Base-by-base conservation (phyloP, 176 grass and related monocot genomes). In the Metroxylon sagu region DNA sequence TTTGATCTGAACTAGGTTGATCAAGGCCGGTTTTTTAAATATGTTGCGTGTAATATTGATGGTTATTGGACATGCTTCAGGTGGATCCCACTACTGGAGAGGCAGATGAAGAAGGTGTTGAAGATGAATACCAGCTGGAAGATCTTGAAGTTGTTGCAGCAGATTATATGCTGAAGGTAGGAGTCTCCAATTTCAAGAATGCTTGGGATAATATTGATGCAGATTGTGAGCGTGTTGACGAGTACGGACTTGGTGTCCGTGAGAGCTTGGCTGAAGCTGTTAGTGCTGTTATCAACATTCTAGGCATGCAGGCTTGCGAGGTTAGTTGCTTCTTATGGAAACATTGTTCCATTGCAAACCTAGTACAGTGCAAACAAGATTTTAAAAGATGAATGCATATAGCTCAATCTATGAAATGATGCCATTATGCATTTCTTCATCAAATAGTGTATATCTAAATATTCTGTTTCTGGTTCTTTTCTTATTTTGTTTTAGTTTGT, bases 221-320 rank as follows among this genome's bases (percentile, higher is more conserved):
- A 18, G 93, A 98, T 56, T 85, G 28, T 21, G 93, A 98, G 67
- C 73, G 73, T 16, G 69, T 98, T 51, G 93, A 92, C 64, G 93
- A 98, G 54, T 98, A 98, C 25, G 93, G 87, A 5, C 87, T 98
- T 18, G 93, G 93, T 56, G 93, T 77, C 49, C 85, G 88, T 64
- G 93, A 98, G 52, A 88, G 81, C 73, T 72, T 98, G 66, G 68
- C 79, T 1, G 84, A 98, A 76, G 85, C 93, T 53, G 93, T 98
- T 14, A 83, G 64, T 78, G 93, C 93, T 65, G 93, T 92, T 26
- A 83, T 85, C 59, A 57, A 74, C 62, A 92, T 98, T 65, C 87
- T 98, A 3, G 93, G 93, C 84, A 98, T 98, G 93, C 93, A 85
- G 26, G 76, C 87, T 28, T 98, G 93, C 16, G 93, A 98, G 87